Evolutionary conservation across 202 grass and related monocot genomes (phyloP).

Genomic region (Schoenoplectus tabernaemontani): DNA sequence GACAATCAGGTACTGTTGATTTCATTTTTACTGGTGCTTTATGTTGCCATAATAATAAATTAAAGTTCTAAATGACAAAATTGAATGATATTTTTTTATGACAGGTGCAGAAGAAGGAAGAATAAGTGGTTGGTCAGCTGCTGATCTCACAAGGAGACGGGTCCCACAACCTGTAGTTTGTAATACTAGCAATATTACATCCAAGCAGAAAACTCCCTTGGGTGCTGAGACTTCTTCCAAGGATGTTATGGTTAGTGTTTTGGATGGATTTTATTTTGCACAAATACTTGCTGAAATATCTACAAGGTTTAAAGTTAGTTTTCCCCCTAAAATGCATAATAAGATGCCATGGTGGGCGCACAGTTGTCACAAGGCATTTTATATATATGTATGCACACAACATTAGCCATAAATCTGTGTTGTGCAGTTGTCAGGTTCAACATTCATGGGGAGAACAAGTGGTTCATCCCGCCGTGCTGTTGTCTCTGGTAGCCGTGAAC

Average conservation of each 20-base stretch:
- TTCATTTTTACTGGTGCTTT: background rate
- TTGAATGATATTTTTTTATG: constrained; percentile 26
- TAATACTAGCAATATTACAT: constrained; percentile 24
- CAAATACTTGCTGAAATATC: background rate
- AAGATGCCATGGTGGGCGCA: background rate
- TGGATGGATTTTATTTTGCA: background rate
- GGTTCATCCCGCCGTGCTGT: constrained; percentile 77
- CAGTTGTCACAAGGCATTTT: background rate
- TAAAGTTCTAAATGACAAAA: background rate
- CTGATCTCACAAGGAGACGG: constrained; percentile 46
- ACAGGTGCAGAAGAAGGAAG: constrained; percentile 73
- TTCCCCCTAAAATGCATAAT: no score
- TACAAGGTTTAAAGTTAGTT: no score
- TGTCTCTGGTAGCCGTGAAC: constrained; percentile 68
- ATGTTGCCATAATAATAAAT: background rate
- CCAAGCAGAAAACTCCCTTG: constrained; percentile 75
- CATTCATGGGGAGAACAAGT: constrained; percentile 76
- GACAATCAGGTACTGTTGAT: constrained; percentile 65
- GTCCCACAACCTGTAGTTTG: constrained; percentile 51
- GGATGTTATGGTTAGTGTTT: constrained; percentile 57
- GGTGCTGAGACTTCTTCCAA: constrained; percentile 56
- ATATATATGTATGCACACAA: constrained; percentile 7
- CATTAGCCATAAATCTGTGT: constrained; percentile 27
- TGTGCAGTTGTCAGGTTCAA: constrained; percentile 43
- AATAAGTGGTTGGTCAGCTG: constrained; percentile 69